Evolutionary conservation across 208 protist genomes (phyloP), one percentile per base, ranked within the genome.

Genomic region (Endotrypanum monterogeii): DNA sequence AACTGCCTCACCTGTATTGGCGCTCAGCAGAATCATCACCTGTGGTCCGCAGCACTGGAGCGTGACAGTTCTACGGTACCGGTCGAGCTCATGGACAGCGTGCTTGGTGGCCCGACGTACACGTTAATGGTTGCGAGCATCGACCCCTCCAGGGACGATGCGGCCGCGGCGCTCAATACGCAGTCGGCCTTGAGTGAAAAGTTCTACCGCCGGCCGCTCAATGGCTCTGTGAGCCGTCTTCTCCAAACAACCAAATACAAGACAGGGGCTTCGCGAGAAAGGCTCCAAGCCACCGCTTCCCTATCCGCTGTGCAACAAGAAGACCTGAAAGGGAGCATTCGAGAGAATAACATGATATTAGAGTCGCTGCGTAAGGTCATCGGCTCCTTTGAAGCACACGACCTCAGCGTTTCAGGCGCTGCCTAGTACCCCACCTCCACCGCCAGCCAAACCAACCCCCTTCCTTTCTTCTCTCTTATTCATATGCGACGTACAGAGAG

Each of bases 1-100:
- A 82, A 68, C 71, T 73, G 54, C 25, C 72, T 82, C 7, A 74
- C 78, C 32, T 77, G 71, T 67, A 82, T 82, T 30, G 72, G 78
- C 3, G 65, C 63, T 25, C 71, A 67, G 8, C n/a, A 76, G 16
- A 66, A 46, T 58, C 62, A 48, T 18, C 51, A 61, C 9, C 54
- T 76, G 56, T 82, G 70, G 71, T 28, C 9, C 8, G 71, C 77
- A 1, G 78, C 67, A 20, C 44, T 82, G 25, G 72, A 71, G 50
- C 70, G 55, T 30, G 71, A 61, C 54, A 25, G 71, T n/a, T 32
- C 68, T 14, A 18, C 48, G 50, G 60, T 58, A 12, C 73, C 61
- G 20, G 25, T 67, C 6, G 30, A 73, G 5, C 73, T 81, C 58
- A 63, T 69, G 28, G 65, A 52, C 52, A 74, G 67, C 58, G 67